Conservation (phyloP, 306 rosid species). For the Vigna nakashimae region DNA sequence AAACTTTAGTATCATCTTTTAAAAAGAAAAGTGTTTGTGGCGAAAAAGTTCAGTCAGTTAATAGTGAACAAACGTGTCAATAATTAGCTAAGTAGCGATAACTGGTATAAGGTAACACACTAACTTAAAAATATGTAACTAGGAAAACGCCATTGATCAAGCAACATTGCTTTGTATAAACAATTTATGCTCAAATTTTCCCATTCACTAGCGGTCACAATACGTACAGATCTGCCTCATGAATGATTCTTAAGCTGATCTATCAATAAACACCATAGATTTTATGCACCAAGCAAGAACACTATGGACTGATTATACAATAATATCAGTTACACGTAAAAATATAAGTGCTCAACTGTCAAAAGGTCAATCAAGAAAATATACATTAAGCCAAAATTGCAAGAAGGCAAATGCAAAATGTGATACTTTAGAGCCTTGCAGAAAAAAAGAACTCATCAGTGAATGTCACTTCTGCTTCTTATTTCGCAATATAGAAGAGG, state of each 20-base stretch:
- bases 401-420: conserved; percentile 26
- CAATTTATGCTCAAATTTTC: neutral
- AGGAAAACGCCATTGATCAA: neutral
- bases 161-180: neutral
- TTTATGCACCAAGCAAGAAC: neutral
- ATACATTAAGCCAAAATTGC: conserved; percentile 26
- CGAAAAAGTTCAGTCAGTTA: neutral
- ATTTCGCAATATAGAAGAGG: conserved; percentile 44
- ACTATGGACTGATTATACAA: neutral
- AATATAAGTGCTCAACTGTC: neutral
- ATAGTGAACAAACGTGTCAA: no score
- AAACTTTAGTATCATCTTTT: neutral
- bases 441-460: neutral
- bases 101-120: neutral
- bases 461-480: conserved; percentile 57
- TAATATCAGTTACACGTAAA: neutral
- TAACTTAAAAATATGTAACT: no score
- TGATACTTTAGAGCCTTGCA: neutral
- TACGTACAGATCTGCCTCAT: neutral
- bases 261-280: neutral
- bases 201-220: neutral
- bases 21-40: neutral
- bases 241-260: neutral
- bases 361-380: neutral
- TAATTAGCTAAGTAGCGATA: neutral